These are phyloP conservation scores for Elsinoe arachidis DNA, from an alignment of 2,329 filamentous ascomycete genomes.

Conservation along the genomic window DNA sequence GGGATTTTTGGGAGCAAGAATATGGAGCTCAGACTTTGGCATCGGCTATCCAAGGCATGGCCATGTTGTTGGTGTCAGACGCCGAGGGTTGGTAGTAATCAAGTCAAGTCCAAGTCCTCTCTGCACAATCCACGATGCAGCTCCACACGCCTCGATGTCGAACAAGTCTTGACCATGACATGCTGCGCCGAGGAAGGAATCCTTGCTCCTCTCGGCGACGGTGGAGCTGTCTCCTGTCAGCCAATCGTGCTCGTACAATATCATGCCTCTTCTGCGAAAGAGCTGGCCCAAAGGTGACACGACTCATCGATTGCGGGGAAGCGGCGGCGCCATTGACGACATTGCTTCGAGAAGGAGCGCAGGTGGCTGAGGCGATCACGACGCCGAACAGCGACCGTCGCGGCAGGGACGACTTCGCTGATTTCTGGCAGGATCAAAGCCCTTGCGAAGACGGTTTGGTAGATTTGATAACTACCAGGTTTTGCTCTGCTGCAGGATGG, in stretches of 20 bases:
- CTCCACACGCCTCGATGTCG: not conserved
- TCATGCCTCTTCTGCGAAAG: not conserved
- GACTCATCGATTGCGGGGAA: conserved; percentile 4
- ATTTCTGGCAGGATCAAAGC: not conserved
- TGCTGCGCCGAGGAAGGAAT: not conserved
- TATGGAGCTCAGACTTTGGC: not conserved
- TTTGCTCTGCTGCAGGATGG: not conserved
- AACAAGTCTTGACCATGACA: not conserved
- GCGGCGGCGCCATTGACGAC: conserved; percentile 2
- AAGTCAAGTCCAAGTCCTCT: too few relatives aligned
- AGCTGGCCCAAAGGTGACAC: not conserved
- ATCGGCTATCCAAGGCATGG: not conserved
- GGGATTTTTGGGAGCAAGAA: too few relatives aligned
- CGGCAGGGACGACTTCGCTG: not conserved
- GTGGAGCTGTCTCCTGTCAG: not conserved
- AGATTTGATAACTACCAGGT: not conserved
- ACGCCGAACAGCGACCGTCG: not conserved
- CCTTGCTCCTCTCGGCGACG: not conserved
- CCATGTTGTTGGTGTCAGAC: not conserved
- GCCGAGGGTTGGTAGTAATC: conserved; percentile 2
- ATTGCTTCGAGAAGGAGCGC: not conserved
- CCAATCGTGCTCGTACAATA: not conserved
- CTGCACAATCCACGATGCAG: not conserved
- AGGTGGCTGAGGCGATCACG: conserved; percentile 1
- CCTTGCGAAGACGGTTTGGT: not conserved